Conservation (phyloP, 345 rosid species). For the Isatis tinctoria region DNA sequence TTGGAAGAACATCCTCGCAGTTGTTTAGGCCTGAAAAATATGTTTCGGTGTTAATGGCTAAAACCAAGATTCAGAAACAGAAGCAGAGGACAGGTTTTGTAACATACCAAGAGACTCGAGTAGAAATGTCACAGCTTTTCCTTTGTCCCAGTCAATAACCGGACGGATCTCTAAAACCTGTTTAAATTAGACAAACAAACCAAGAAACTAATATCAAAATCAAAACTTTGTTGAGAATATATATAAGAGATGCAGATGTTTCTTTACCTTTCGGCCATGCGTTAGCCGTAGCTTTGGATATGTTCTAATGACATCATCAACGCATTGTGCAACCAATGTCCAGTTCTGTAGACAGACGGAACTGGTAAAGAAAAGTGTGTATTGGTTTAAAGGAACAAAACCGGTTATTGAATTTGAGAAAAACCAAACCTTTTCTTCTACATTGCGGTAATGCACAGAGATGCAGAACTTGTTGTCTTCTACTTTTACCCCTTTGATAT, state of each 20-base stretch:
- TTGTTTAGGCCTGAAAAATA: constrained; percentile 54
- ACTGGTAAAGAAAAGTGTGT: not conserved
- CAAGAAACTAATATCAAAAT: not conserved
- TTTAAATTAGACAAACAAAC: not conserved
- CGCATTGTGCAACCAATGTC: constrained; percentile 53
- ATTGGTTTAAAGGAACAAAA: not conserved
- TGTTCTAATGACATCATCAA: constrained; percentile 44
- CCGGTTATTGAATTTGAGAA: not conserved
- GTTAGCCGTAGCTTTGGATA: constrained; percentile 59
- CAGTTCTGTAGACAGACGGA: constrained; percentile 43
- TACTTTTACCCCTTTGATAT: constrained; percentile 66
- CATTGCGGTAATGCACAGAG: constrained; percentile 95
- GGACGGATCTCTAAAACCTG: constrained; percentile 97
- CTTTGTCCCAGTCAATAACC: constrained; percentile 92
- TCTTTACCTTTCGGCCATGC: constrained; percentile 70
- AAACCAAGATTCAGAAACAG: not conserved
- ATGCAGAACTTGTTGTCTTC: constrained; percentile 91
- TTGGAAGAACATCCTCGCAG: constrained; percentile 82
- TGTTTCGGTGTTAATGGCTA: not conserved
- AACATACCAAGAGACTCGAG: constrained; percentile 84
- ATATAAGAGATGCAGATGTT: no score
- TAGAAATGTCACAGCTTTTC: constrained; percentile 82
- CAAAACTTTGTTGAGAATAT: no score
- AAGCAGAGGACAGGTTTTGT: not conserved
- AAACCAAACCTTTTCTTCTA: constrained; percentile 51